Evolutionary conservation across 129 eudicot genomes (phyloP).

Genomic region (Helianthus tuberosus): DNA sequence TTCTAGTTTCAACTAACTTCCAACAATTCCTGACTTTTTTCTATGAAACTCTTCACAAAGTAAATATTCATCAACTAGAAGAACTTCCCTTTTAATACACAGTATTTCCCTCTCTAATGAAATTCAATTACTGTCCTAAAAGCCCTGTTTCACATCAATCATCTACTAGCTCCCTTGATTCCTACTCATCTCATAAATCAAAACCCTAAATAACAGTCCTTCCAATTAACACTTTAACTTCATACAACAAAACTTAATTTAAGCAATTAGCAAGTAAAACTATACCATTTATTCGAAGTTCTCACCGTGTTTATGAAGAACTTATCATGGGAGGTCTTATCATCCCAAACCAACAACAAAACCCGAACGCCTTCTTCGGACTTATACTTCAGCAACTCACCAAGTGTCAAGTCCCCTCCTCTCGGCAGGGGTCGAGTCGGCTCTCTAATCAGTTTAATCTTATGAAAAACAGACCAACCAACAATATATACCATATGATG

Average conservation of each 20-base stretch:
- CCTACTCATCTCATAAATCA: conserved; percentile 10
- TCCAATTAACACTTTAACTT: not conserved
- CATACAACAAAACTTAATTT: not conserved
- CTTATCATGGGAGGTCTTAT: conserved; percentile 76
- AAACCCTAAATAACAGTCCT: conserved; percentile 4
- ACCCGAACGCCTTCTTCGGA: conserved; percentile 96
- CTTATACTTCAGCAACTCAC: conserved; percentile 80
- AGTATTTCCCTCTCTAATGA: not conserved
- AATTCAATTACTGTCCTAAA: conserved; percentile 5
- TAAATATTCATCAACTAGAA: not conserved
- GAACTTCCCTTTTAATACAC: not conserved
- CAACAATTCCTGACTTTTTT: not conserved
- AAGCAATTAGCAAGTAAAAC: conserved; percentile 7
- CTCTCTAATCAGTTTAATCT: conserved; percentile 76
- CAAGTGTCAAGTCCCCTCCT: conserved; percentile 82
- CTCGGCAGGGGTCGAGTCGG: conserved; percentile 71
- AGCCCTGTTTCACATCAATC: conserved; percentile 10
- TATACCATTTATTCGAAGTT: conserved; percentile 22
- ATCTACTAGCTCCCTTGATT: not conserved
- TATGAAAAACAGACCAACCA: conserved; percentile 92
- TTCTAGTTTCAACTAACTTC: conserved; percentile 8
- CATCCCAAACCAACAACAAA: conserved; percentile 90
- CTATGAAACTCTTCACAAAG: not conserved
- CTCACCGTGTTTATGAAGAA: conserved; percentile 68
- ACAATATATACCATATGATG: conserved; percentile 79